phyloP scores from a whole-genome alignment of 2,329 filamentous ascomycete genomes.

The Fusarium temperatum region DNA sequence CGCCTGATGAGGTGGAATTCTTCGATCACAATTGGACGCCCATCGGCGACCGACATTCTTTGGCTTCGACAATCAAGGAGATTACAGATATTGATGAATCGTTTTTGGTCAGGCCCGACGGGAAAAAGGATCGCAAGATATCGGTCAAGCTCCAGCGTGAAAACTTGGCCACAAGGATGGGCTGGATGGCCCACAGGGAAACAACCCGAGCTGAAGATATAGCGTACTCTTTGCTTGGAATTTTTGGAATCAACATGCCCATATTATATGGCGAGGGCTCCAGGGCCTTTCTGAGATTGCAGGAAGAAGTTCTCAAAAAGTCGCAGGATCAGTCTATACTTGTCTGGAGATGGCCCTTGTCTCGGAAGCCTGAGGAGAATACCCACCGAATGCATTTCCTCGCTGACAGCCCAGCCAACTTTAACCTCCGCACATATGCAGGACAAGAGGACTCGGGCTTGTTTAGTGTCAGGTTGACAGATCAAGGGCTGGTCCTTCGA shows the following conservation, averaged over 20 bases:
- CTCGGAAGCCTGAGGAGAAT: conserved; percentile 18
- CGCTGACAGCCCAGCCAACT: conserved; percentile 38
- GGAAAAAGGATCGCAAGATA: conserved; percentile 30
- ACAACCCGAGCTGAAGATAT: conserved; percentile 45
- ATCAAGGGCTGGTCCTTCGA: conserved; percentile 37
- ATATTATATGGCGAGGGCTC: conserved; percentile 49
- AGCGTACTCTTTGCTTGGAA: conserved; percentile 48
- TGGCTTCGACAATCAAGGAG: conserved; percentile 32
- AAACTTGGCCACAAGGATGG: conserved; percentile 46
- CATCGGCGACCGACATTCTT: conserved; percentile 30
- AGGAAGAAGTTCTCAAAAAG: conserved; percentile 48
- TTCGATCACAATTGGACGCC: conserved; percentile 37
- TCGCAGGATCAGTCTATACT: conserved; percentile 50
- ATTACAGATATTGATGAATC: conserved; percentile 39
- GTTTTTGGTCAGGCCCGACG: conserved; percentile 28
- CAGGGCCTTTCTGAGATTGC: conserved; percentile 47
- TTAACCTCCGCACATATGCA: conserved; percentile 39
- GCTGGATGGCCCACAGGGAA: conserved; percentile 47
- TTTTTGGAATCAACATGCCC: conserved; percentile 49
- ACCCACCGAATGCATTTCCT: conserved; percentile 37
- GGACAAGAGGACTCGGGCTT: conserved; percentile 38
- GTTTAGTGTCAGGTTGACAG: conserved; percentile 37
- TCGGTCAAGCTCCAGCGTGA: conserved; percentile 33
- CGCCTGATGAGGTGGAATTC: conserved; percentile 40
- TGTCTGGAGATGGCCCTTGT: conserved; percentile 39